Percentiles rank a stretch among this genome's conserved stretches.
These are phyloP conservation scores for Sorghum bicolor DNA, from an alignment of 176 grass and related monocot genomes.

Conservation along the genomic window DNA sequence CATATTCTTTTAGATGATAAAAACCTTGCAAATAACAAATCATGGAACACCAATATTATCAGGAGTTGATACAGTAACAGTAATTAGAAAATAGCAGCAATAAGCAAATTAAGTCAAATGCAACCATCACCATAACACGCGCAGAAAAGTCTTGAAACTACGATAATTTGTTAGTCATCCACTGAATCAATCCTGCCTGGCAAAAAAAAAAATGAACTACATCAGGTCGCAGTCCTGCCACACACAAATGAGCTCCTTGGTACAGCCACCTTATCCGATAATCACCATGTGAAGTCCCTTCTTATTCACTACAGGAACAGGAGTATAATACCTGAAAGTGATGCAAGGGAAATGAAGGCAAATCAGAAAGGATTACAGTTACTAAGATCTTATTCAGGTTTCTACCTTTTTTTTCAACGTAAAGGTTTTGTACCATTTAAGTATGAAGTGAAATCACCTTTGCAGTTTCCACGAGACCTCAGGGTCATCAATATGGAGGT, in stretches of 20 bases:
- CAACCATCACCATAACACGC: neutral
- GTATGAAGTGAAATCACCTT: neutral
- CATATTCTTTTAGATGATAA: neutral
- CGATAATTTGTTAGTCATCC: neutral
- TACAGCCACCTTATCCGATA: neutral
- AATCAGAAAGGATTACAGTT: slow-evolving; percentile 3
- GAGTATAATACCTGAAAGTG: neutral
- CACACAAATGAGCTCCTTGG: neutral
- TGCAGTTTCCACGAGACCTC: neutral
- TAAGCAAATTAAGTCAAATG: neutral
- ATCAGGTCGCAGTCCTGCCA: neutral
- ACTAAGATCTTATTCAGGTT: neutral
- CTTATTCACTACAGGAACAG: neutral
- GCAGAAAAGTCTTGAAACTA: neutral
- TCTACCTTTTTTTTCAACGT: too few relatives aligned
- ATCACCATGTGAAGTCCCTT: neutral
- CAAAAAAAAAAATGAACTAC: neutral
- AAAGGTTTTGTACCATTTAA: neutral
- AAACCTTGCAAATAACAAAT: neutral
- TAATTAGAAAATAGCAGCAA: neutral
- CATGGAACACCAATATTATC: neutral
- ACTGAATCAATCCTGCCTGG: neutral
- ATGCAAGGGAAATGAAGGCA: neutral
- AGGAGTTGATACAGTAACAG: neutral
- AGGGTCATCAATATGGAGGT: neutral